phyloP scores from a whole-genome alignment of 352 stramenopile genomes.

The Globisporangium uncinulatum region DNA sequence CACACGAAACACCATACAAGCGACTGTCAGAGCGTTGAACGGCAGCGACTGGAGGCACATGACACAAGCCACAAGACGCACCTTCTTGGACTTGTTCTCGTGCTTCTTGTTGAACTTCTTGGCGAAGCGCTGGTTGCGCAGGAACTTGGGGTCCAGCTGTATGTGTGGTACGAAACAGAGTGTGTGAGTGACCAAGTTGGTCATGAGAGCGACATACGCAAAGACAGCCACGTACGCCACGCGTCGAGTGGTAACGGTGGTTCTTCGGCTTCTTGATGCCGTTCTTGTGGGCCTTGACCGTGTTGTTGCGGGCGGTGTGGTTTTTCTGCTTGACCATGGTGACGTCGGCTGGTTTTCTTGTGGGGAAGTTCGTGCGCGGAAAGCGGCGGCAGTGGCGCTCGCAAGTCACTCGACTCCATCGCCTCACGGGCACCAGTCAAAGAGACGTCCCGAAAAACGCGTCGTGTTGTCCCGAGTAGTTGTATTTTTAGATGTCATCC shows the following conservation, averaged over 20 bases:
- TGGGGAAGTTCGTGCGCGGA: conserved; percentile 4
- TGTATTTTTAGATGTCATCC: no score
- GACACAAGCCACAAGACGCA: conserved; percentile 8
- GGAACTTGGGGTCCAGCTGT: conserved; percentile 96
- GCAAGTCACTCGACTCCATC: neutral
- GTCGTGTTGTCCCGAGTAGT: no score
- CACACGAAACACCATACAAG: neutral
- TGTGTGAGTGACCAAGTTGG: neutral
- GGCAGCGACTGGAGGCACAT: no score
- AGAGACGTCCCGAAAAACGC: no score
- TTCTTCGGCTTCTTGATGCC: conserved; percentile 97
- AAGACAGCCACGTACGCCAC: conserved; percentile 67
- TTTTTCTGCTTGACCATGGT: conserved; percentile 97
- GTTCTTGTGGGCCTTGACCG: conserved; percentile 96
- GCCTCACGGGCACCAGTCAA: no score
- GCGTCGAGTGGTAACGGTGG: conserved; percentile 93
- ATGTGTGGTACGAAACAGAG: neutral
- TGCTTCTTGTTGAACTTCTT: conserved; percentile 97
- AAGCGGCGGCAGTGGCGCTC: neutral
- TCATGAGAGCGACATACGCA: neutral
- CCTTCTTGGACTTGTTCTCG: conserved; percentile 60
- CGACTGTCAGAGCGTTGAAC: neutral
- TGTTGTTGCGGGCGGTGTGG: conserved; percentile 97
- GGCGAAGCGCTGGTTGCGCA: conserved; percentile 97
- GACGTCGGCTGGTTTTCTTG: conserved; percentile 52